phyloP scores from a whole-genome alignment of 345 rosid genomes.

The Noccaea caerulescens region DNA sequence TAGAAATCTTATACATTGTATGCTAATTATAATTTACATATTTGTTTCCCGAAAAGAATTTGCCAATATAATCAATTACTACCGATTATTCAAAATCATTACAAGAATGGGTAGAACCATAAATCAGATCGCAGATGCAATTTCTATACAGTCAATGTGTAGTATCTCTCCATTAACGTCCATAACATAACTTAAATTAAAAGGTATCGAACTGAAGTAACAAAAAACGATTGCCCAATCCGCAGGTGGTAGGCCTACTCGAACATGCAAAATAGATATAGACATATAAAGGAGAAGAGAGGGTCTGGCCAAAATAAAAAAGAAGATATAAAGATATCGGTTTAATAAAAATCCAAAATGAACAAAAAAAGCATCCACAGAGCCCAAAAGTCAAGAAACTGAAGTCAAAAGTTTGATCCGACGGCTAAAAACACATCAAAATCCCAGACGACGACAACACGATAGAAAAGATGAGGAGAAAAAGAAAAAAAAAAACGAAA shows the following conservation, averaged over 20 bases:
- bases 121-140: no score
- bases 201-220: not conserved
- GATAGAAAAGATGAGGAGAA: not conserved
- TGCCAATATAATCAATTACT: no score
- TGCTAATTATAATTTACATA: no score
- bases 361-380: not conserved
- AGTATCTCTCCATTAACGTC: no score
- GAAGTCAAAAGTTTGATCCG: slow-evolving; percentile 30
- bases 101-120: no score
- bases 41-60: no score
- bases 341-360: not conserved
- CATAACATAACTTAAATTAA: no score
- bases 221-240: not conserved
- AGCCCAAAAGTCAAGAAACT: slow-evolving; percentile 7
- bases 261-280: not conserved
- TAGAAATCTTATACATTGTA: no score
- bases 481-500: not conserved
- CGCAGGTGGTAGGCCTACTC: not conserved
- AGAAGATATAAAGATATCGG: not conserved
- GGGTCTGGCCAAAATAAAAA: not conserved
- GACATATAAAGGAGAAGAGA: not conserved
- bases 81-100: no score
- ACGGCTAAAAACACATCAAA: slow-evolving; percentile 32
- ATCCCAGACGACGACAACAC: slow-evolving; percentile 37
- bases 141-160: no score